phyloP scores from a whole-genome alignment of 495 filamentous ascomycete genomes.

The Penicillium tannophilum region DNA sequence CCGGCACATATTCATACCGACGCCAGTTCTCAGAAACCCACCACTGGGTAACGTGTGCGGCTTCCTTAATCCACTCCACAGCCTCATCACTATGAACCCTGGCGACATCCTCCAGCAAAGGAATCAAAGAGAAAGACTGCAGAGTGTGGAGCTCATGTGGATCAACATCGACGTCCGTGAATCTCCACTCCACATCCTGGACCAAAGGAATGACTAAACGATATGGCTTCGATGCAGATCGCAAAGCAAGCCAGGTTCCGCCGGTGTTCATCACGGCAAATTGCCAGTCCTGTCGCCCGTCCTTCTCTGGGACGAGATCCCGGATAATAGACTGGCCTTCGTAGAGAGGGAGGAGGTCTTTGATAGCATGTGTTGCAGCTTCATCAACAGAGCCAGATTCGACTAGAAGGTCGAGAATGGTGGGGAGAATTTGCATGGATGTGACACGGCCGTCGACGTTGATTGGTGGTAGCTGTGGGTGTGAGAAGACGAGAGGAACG shows the following conservation, averaged over 20 bases:
- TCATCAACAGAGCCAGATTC: slow-evolving; percentile 37
- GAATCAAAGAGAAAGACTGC: slow-evolving; percentile 29
- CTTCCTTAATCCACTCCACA: slow-evolving; percentile 41
- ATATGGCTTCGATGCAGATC: slow-evolving; percentile 34
- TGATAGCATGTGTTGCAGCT: slow-evolving; percentile 25
- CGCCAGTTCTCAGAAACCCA: slow-evolving; percentile 39
- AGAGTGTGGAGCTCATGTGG: slow-evolving; percentile 34
- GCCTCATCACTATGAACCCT: slow-evolving; percentile 34
- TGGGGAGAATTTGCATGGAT: slow-evolving; percentile 43
- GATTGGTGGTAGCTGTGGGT: slow-evolving; percentile 41
- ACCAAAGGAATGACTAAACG: slow-evolving; percentile 43
- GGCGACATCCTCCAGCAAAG: slow-evolving; percentile 26
- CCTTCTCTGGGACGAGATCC: slow-evolving; percentile 21
- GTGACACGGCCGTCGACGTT: slow-evolving; percentile 36
- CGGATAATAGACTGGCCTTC: slow-evolving; percentile 50
- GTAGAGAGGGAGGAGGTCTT: slow-evolving; percentile 42
- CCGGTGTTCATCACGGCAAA: slow-evolving; percentile 49
- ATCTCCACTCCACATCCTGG: slow-evolving; percentile 39
- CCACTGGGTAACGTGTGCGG: slow-evolving; percentile 40
- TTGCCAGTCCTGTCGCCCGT: slow-evolving; percentile 37
- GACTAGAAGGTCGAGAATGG: slow-evolving; percentile 43
- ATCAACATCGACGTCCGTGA: slow-evolving; percentile 39
- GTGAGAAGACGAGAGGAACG: slow-evolving; percentile 43
- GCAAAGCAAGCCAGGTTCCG: slow-evolving; percentile 34
- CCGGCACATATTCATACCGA: slow-evolving; percentile 34